A percentile compares a stretch with the other conserved stretches of the same genome.
phyloP scores from a whole-genome alignment of 2,329 filamentous ascomycete species.

The Akanthomyces lecanii region DNA sequence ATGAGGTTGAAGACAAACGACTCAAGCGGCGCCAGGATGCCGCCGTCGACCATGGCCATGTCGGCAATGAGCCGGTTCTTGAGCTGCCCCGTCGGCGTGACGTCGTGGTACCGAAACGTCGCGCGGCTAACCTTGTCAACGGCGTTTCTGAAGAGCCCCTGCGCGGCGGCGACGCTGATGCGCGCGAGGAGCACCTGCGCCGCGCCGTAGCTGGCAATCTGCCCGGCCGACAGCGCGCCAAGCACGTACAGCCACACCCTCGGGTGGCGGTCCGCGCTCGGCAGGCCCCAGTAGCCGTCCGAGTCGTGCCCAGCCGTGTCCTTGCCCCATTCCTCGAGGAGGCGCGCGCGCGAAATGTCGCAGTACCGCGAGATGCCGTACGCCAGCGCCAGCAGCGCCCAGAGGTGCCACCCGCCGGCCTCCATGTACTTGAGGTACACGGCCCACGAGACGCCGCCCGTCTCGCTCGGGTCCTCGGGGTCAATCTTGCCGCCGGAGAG shows the following conservation, averaged over 20 bases:
- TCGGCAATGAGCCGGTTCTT: slow-evolving; percentile 93
- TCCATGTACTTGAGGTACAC: slow-evolving; percentile 86
- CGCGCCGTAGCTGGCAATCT: slow-evolving; percentile 56
- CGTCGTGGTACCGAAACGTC: slow-evolving; percentile 86
- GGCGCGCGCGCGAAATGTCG: slow-evolving; percentile 68
- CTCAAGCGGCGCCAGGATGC: slow-evolving; percentile 72
- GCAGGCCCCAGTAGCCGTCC: slow-evolving; percentile 37
- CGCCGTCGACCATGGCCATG: slow-evolving; percentile 83
- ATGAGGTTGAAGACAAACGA: slow-evolving; percentile 66
- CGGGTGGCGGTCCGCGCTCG: slow-evolving; percentile 63
- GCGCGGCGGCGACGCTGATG: slow-evolving; percentile 77
- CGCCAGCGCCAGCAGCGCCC: slow-evolving; percentile 60
- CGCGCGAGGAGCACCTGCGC: slow-evolving; percentile 65
- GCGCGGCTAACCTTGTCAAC: slow-evolving; percentile 71
- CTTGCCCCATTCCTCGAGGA: slow-evolving; percentile 84
- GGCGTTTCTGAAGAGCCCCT: slow-evolving; percentile 67
- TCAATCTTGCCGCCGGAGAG: slow-evolving; percentile 22
- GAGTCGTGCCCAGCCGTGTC: slow-evolving; percentile 28
- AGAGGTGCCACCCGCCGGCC: slow-evolving; percentile 71
- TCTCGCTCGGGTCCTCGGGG: slow-evolving; percentile 32
- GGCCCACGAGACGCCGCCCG: slow-evolving; percentile 68
- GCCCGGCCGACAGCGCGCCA: slow-evolving; percentile 57
- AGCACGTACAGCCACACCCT: slow-evolving; percentile 71
- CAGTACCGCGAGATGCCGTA: slow-evolving; percentile 61
- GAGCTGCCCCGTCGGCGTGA: slow-evolving; percentile 79